Base-by-base conservation (phyloP, 352 stramenopile genomes). In the Phytopythium delawarense region DNA sequence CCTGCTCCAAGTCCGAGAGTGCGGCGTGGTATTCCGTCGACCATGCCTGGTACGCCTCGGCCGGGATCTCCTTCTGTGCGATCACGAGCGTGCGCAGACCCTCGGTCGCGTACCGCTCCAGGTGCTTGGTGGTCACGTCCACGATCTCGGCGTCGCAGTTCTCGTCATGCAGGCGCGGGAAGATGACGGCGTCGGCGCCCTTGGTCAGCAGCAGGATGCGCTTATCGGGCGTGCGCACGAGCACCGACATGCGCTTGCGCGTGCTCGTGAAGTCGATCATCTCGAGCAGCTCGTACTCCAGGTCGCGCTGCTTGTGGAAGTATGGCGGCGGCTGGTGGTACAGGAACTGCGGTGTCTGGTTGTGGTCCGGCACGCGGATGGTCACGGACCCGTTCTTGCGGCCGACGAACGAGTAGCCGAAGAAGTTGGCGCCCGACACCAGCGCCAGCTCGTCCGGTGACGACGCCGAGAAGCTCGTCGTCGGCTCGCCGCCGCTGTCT, bases 241-340 rank as follows among this genome's bases (percentile, higher is more conserved):
- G 72, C 21, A 99, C 96, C 7, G 94, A 99, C 97, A 99, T 99
- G 56, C 98, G 80, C 76, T 99, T 99, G 32, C 97, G 81, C n/a
- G 97, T 90, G 55, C 91, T 98, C 56, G 98, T 97, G 73, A 99
- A 99, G 63, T 99, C 97, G 66, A 99, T 98, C 61, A 99, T 89
- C 46, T 98, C 93, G 42, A 99, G 78, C 32, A 98, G 71, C 37
- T 92, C 76, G 59, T 90, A 97, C n/a, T 75, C 63, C 2, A 85
- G 65, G 20, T 87, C 81, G 0, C 74, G 67, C 53, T 59, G 53
- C 25, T 71, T 32, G 15, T 57, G 52, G 1, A 50, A 48, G 28
- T 61, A 62, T 4, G 35, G 53, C 12, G 21, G 53, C 34, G 23
- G 53, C 53, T 23, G 35, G 7, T 15, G 52, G 21, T 45, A 46